A percentile compares a stretch with the other conserved stretches of the same genome.
phyloP scores from a whole-genome alignment of 305 asterid genomes.

The Fraxinus albicans region DNA sequence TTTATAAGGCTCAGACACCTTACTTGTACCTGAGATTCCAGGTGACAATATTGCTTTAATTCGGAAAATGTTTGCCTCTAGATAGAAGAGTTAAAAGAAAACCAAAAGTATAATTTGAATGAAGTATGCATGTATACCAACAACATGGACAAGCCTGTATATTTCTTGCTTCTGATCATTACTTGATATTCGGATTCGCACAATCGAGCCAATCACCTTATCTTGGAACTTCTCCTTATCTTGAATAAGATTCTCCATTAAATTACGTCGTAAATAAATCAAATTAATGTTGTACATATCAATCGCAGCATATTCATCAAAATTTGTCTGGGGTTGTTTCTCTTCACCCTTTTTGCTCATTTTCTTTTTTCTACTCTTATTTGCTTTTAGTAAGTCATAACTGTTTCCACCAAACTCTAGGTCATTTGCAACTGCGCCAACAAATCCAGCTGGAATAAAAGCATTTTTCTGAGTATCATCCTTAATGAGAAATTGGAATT shows the following conservation, averaged over 20 bases:
- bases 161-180: slow-evolving; percentile 79
- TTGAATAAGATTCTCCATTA: slow-evolving; percentile 73
- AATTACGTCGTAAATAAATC: slow-evolving; percentile 71
- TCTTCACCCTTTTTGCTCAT: slow-evolving; percentile 56
- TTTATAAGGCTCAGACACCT: slow-evolving; percentile 67
- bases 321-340: slow-evolving; percentile 46
- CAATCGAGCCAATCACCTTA: slow-evolving; percentile 75
- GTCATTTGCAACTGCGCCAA: slow-evolving; percentile 43
- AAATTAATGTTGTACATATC: slow-evolving; percentile 79
- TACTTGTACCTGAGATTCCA: slow-evolving; percentile 60
- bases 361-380: slow-evolving; percentile 57
- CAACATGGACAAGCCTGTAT: slow-evolving; percentile 92
- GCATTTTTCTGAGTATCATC: slow-evolving; percentile 57
- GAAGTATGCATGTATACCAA: slow-evolving; percentile 49
- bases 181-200: slow-evolving; percentile 73
- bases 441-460: slow-evolving; percentile 76
- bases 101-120: not conserved
- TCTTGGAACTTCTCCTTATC: slow-evolving; percentile 60
- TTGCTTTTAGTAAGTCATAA: slow-evolving; percentile 22
- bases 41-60: slow-evolving; percentile 16
- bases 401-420: slow-evolving; percentile 41
- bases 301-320: slow-evolving; percentile 79
- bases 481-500: slow-evolving; percentile 65
- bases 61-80: slow-evolving; percentile 8
- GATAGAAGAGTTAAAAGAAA: not conserved